Conservation (phyloP, 805 yeast species). For the Komagataella populi region DNA sequence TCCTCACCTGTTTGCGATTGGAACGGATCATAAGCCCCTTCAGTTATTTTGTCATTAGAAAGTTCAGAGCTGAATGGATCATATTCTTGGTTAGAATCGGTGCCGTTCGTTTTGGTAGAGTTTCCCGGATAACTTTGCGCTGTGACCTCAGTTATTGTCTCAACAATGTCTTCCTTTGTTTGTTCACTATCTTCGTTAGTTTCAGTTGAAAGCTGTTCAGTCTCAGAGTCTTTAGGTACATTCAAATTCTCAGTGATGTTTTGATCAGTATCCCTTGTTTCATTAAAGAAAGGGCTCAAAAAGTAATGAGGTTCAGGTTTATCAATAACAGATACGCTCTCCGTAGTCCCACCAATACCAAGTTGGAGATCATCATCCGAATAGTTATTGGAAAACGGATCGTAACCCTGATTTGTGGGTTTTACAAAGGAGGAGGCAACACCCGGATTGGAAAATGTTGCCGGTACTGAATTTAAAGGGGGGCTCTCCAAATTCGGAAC, state of each 20-base stretch:
- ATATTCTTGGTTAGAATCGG: neutral
- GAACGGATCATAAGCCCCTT: neutral
- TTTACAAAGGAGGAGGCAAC: neutral
- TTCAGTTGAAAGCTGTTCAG: neutral
- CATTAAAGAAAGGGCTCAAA: slow-evolving; percentile 1
- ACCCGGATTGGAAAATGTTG: neutral
- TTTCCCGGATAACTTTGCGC: neutral
- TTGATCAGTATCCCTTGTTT: slow-evolving; percentile 3
- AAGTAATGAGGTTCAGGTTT: neutral
- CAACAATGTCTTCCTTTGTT: neutral
- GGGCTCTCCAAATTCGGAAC: neutral
- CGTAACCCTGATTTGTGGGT: neutral
- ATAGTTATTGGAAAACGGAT: neutral
- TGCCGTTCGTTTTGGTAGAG: neutral
- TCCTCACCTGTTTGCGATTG: neutral
- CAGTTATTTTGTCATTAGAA: neutral
- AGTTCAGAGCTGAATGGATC: neutral
- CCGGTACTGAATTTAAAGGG: neutral
- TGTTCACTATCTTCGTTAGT: slow-evolving; percentile 4
- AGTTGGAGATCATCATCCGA: neutral
- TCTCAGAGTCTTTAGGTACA: neutral
- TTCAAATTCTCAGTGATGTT: neutral
- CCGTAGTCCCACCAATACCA: neutral
- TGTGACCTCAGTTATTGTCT: neutral
- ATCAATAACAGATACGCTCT: neutral